Evolutionary conservation across 768 basidiomycete genomes (phyloP), one percentile per base, ranked within the genome.

Genomic region (Auricularia sp.): DNA sequence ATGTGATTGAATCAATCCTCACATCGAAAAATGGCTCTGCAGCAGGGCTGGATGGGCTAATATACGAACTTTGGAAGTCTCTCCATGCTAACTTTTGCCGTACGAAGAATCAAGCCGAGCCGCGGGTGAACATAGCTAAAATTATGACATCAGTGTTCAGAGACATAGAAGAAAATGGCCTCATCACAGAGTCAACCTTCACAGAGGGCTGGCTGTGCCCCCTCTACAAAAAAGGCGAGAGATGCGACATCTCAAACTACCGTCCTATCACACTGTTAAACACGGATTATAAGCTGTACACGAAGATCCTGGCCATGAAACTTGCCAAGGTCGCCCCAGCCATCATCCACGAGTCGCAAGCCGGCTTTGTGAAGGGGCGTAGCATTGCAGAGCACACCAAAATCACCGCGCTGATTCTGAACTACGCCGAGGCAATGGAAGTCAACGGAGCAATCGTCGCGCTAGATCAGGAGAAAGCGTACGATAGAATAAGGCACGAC

Each of bases 61-160:
- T 51, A 16, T 51, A 51, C 18, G 47, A 51, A 16, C 16, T 51
- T 16, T 51, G 47, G 47, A 51, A 51, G 47, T 5, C 47, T 16
- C 47, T 51, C 24, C 24, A 24, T 24, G 24, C 24, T 24, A 24
- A 24, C 24, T 24, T 24, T 24, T 24, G 24, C 24, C 16, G 18
- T 21, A 18, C 47, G 4, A 21, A 51, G 5, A 51, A 16, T 5
- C 47, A 16, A 5, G 21, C 16, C 18, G 24, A 24, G 24, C 24
- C 24, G 24, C 24, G 24, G 24, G 5, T 63, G 3, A 18, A 63
- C 37, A 33, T 63, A 2, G 39, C 7, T 3, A 45, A 13, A 29
- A 18, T 63, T 2, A 11, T 63, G 79, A 44, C 79, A 75, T 8
- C 82, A 70, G 3, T 75, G 78, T 68, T 81, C 82, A 0, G 81